A percentile compares a stretch with the other conserved stretches of the same genome.
These are phyloP conservation scores for Dalechampia spathulata DNA, from an alignment of 441 rosid genomes.

Conservation along the genomic window DNA sequence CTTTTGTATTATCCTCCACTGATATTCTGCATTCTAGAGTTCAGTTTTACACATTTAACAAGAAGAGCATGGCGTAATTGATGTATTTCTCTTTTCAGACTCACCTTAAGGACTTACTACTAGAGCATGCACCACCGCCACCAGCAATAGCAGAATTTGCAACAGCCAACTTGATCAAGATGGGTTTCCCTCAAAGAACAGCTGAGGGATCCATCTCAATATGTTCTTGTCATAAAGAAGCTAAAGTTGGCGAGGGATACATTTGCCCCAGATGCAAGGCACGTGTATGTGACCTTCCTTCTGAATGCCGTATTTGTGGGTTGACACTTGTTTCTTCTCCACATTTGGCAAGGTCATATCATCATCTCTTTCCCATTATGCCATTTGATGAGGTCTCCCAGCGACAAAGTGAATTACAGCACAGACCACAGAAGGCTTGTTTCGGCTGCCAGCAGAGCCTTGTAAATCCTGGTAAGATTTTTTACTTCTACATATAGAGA, in stretches of 20 bases:
- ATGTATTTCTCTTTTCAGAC: conserved; percentile 33
- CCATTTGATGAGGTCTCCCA: conserved; percentile 67
- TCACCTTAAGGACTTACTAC: conserved; percentile 68
- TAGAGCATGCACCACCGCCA: conserved; percentile 97
- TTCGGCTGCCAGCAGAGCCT: conserved; percentile 81
- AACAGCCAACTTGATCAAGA: conserved; percentile 69
- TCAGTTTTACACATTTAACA: too few relatives aligned
- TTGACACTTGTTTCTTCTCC: conserved; percentile 93
- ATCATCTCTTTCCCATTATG: conserved; percentile 84
- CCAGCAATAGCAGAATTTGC: conserved; percentile 97
- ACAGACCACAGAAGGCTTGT: conserved; percentile 37
- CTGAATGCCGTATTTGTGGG: conserved; percentile 83
- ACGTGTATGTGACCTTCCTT: conserved; percentile 78
- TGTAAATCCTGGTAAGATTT: conserved; percentile 43
- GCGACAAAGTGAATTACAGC: conserved; percentile 26
- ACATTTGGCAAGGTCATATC: conserved; percentile 93
- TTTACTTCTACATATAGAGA: background rate
- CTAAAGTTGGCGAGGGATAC: conserved; percentile 75
- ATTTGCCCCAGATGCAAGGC: conserved; percentile 95
- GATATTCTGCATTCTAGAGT: too few relatives aligned
- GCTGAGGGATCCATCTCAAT: conserved; percentile 80
- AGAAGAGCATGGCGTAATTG: background rate
- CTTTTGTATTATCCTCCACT: background rate
- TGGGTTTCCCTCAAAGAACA: conserved; percentile 95
- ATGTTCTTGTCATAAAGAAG: conserved; percentile 88